A percentile compares a stretch with the other conserved stretches of the same genome.
These are phyloP conservation scores for Suhomyces bokatorum DNA, from an alignment of 1,139 yeast species.

Conservation along the genomic window DNA sequence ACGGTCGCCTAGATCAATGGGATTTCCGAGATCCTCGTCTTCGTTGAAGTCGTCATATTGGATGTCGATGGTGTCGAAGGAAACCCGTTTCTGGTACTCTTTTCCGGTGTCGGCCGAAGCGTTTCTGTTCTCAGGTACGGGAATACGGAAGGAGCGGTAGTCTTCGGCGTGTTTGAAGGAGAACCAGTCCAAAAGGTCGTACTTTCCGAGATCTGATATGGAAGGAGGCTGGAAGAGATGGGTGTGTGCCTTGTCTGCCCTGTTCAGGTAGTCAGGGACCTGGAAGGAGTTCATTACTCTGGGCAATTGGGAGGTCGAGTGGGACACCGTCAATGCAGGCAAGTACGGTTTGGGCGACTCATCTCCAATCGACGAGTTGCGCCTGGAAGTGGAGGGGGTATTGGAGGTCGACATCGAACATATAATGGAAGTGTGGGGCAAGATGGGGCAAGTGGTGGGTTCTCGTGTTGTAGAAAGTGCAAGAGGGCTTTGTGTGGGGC, in stretches of 20 bases:
- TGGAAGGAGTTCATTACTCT: background rate
- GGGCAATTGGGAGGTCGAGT: slow-evolving; percentile 7
- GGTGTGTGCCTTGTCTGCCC: slow-evolving; percentile 3
- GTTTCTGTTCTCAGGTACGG: slow-evolving; percentile 17
- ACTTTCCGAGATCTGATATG: slow-evolving; percentile 6
- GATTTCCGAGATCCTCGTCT: slow-evolving; percentile 17
- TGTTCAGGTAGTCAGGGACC: background rate
- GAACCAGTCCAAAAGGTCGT: slow-evolving; percentile 27
- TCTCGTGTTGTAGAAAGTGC: no score
- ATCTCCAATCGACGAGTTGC: background rate
- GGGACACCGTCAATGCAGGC: slow-evolving; percentile 1
- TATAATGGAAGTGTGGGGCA: background rate
- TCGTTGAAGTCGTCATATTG: slow-evolving; percentile 26
- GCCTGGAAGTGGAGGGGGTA: background rate
- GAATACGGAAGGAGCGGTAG: slow-evolving; percentile 25
- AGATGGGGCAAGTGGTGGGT: no score
- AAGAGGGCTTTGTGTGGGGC: background rate
- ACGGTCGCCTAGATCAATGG: slow-evolving; percentile 7
- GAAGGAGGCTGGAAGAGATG: slow-evolving; percentile 8
- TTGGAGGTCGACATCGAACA: background rate
- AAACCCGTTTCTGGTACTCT: slow-evolving; percentile 27
- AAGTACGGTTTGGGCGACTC: background rate
- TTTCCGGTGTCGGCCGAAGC: slow-evolving; percentile 6
- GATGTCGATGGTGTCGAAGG: slow-evolving; percentile 48
- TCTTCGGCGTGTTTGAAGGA: slow-evolving; percentile 21